Conservation (phyloP, 768 basidiomycete genomes). For the Lentinula aciculospora region DNA sequence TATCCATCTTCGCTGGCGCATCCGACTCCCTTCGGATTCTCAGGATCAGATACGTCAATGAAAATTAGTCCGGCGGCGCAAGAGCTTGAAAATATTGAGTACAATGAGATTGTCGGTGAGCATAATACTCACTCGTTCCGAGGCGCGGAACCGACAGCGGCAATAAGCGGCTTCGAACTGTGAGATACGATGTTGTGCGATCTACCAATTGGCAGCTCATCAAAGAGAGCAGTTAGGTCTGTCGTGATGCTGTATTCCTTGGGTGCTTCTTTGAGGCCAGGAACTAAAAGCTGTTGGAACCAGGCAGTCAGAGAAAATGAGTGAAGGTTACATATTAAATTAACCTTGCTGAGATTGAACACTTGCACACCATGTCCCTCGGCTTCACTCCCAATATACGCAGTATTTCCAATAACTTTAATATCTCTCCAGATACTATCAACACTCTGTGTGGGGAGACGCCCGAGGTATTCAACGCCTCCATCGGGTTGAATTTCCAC, state of each 20-base stretch:
- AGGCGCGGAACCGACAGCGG: constrained; percentile 21
- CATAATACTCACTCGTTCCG: constrained; percentile 9
- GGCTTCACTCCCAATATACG: constrained; percentile 21
- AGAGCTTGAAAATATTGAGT: neutral
- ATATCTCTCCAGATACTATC: constrained; percentile 18
- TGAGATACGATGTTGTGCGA: constrained; percentile 23
- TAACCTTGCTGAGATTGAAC: constrained; percentile 21
- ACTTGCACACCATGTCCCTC: constrained; percentile 21
- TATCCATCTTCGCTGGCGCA: constrained; percentile 21
- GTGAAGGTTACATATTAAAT: neutral
- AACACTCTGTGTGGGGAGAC: constrained; percentile 18
- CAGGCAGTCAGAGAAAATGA: neutral
- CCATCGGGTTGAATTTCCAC: constrained; percentile 10
- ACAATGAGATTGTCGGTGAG: neutral
- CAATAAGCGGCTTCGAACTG: constrained; percentile 14
- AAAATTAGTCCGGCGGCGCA: constrained; percentile 22
- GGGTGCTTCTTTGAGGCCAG: constrained; percentile 12
- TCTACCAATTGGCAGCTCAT: constrained; percentile 20
- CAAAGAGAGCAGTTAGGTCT: constrained; percentile 15
- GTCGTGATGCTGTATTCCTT: constrained; percentile 15
- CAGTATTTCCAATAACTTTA: constrained; percentile 18
- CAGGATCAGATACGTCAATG: constrained; percentile 21
- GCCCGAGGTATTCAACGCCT: constrained; percentile 18
- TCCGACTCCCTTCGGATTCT: constrained; percentile 18
- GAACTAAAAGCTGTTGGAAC: constrained; percentile 10